These are phyloP conservation scores for Talaromyces pinophilus DNA, from an alignment of 2,329 filamentous ascomycete species.

Conservation along the genomic window DNA sequence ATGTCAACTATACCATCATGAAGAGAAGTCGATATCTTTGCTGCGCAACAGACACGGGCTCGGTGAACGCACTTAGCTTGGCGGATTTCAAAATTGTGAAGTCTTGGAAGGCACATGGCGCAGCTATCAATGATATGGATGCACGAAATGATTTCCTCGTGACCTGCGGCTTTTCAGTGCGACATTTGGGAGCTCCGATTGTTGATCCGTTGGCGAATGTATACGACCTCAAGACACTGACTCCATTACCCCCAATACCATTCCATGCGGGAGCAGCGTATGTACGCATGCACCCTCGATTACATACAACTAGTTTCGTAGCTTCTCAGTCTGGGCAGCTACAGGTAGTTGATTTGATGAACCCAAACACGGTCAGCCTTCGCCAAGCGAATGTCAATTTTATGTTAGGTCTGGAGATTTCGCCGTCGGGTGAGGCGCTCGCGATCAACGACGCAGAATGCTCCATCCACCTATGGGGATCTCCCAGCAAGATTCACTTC, in stretches of 20 bases:
- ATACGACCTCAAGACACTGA: constrained; percentile 89
- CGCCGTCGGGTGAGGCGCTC: constrained; percentile 82
- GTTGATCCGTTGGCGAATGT: constrained; percentile 93
- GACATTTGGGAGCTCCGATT: constrained; percentile 76
- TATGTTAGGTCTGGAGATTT: constrained; percentile 79
- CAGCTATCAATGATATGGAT: constrained; percentile 94
- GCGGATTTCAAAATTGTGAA: constrained; percentile 76
- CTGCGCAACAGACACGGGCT: constrained; percentile 79
- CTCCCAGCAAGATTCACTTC: constrained; percentile 80
- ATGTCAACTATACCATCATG: constrained; percentile 86
- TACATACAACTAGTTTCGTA: constrained; percentile 93
- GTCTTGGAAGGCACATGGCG: constrained; percentile 86
- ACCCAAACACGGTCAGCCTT: constrained; percentile 82
- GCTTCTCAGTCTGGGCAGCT: constrained; percentile 90
- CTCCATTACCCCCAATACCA: constrained; percentile 83
- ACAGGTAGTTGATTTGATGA: constrained; percentile 94
- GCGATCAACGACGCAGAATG: constrained; percentile 78
- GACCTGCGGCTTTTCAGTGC: constrained; percentile 88
- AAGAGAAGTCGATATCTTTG: constrained; percentile 85
- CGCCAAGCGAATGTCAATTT: constrained; percentile 78
- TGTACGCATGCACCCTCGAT: constrained; percentile 92
- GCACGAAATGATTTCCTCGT: constrained; percentile 92
- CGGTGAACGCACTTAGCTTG: constrained; percentile 83
- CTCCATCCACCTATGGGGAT: constrained; percentile 83
- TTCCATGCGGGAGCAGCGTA: constrained; percentile 91